Conservation (phyloP, 1,284 basidiomycete genomes). For the Takashimella tepidaria region DNA sequence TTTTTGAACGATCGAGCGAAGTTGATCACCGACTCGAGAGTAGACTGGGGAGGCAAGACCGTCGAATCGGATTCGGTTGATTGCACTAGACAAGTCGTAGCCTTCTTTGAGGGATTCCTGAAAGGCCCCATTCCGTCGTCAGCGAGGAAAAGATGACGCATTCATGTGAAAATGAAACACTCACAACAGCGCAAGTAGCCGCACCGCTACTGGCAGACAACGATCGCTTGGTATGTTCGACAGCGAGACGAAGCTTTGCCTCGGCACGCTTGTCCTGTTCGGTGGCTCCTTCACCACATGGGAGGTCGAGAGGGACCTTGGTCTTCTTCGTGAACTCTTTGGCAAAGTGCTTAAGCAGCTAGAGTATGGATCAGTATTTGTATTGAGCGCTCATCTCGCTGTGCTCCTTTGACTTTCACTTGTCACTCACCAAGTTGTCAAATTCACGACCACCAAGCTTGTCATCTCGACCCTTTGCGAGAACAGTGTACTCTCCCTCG, state of each 20-base stretch:
- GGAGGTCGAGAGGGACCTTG: constrained; percentile 65
- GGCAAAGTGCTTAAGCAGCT: constrained; percentile 84
- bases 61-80: constrained; percentile 93
- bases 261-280: constrained; percentile 74
- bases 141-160: background rate
- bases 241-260: constrained; percentile 85
- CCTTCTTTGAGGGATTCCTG: constrained; percentile 89
- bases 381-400: too few species aligned
- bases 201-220: constrained; percentile 80
- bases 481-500: constrained; percentile 54
- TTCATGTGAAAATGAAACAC: constrained; percentile 1
- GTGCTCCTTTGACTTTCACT: too few species aligned
- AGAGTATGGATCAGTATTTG: constrained; percentile 46
- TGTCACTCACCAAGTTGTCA: constrained; percentile 46
- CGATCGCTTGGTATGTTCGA: constrained; percentile 93
- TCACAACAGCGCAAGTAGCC: constrained; percentile 71
- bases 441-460: constrained; percentile 54
- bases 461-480: constrained; percentile 51
- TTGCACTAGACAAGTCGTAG: constrained; percentile 81
- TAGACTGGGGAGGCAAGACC: constrained; percentile 75
- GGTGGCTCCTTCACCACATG: constrained; percentile 55
- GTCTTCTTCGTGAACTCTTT: constrained; percentile 98
- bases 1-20: constrained; percentile 59
- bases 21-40: constrained; percentile 59
- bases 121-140: background rate